phyloP scores from a whole-genome alignment of 306 rosid species.

The Glycine soja region DNA sequence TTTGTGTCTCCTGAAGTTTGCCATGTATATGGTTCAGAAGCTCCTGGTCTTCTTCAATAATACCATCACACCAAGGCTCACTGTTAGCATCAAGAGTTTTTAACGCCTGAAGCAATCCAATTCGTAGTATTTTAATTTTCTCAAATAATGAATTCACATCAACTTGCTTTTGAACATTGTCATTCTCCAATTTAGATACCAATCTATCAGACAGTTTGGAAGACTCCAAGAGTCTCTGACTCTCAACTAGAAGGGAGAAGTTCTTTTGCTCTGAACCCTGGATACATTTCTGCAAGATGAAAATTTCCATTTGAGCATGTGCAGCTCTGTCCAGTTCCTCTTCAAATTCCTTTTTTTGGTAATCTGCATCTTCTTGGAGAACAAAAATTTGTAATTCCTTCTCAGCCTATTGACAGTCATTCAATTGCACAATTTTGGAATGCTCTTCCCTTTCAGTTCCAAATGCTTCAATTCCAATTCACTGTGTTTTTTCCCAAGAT shows the following conservation, averaged over 20 bases:
- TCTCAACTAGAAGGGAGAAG: slow-evolving; percentile 62
- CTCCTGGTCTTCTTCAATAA: slow-evolving; percentile 51
- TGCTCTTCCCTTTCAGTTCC: slow-evolving; percentile 62
- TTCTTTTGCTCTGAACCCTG: slow-evolving; percentile 65
- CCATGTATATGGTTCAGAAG: slow-evolving; percentile 58
- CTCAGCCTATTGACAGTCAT: slow-evolving; percentile 61
- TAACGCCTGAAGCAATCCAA: slow-evolving; percentile 67
- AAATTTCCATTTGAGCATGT: slow-evolving; percentile 65
- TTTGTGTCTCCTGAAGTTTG: slow-evolving; percentile 62
- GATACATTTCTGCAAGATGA: slow-evolving; percentile 71
- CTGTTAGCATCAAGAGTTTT: slow-evolving; percentile 55
- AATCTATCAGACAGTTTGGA: slow-evolving; percentile 59
- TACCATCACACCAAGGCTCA: slow-evolving; percentile 43
- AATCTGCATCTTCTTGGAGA: slow-evolving; percentile 65
- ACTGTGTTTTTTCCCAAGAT: slow-evolving; percentile 56
- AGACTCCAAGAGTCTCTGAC: slow-evolving; percentile 69
- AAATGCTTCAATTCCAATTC: slow-evolving; percentile 61
- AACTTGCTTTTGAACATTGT: slow-evolving; percentile 56
- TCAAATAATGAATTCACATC: slow-evolving; percentile 56
- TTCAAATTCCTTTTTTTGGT: slow-evolving; percentile 70
- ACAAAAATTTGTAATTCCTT: slow-evolving; percentile 64
- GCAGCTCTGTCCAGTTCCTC: slow-evolving; percentile 68
- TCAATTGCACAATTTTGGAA: slow-evolving; percentile 57
- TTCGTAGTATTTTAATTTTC: slow-evolving; percentile 59
- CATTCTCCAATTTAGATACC: slow-evolving; percentile 71